Percentiles rank a stretch among this genome's conserved stretches.
Conservation (phyloP, 108 stramenopile species). For the Nitzschia sp. region DNA sequence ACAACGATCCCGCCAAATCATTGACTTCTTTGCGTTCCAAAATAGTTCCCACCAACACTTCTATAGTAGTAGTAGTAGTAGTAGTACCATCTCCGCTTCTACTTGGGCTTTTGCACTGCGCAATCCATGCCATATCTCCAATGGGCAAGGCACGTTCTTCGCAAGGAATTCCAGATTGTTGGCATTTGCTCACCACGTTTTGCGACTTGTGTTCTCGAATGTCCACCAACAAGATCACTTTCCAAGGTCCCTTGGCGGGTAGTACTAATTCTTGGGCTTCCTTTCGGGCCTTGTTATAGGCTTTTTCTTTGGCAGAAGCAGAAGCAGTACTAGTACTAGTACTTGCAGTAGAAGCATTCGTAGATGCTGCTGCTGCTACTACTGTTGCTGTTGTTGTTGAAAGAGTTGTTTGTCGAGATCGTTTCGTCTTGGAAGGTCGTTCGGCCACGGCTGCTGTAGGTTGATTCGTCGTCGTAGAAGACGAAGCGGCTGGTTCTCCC, state of each 20-base stretch:
- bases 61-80: conserved; percentile 8
- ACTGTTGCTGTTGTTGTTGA: neutral
- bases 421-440: neutral
- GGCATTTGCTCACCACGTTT: conserved; percentile 32
- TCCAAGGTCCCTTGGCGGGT: conserved; percentile 44
- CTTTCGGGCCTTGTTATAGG: conserved; percentile 34
- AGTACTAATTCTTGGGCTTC: conserved; percentile 17
- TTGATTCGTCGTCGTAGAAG: neutral
- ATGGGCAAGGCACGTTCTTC: conserved; percentile 57
- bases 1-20: conserved; percentile 43
- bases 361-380: neutral
- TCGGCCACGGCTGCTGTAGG: neutral
- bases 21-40: conserved; percentile 53
- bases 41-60: conserved; percentile 62
- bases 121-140: conserved; percentile 74
- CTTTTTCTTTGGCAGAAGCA: conserved; percentile 31
- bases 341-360: neutral
- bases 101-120: conserved; percentile 15
- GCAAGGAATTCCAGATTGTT: conserved; percentile 44
- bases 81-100: neutral
- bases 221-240: conserved; percentile 50
- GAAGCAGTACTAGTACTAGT: neutral
- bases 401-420: neutral
- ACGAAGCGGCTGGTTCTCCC: neutral
- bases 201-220: conserved; percentile 44